These are phyloP conservation scores for Emmonsiellopsis sp. DNA, from an alignment of 2,329 filamentous ascomycete genomes.

Conservation along the genomic window DNA sequence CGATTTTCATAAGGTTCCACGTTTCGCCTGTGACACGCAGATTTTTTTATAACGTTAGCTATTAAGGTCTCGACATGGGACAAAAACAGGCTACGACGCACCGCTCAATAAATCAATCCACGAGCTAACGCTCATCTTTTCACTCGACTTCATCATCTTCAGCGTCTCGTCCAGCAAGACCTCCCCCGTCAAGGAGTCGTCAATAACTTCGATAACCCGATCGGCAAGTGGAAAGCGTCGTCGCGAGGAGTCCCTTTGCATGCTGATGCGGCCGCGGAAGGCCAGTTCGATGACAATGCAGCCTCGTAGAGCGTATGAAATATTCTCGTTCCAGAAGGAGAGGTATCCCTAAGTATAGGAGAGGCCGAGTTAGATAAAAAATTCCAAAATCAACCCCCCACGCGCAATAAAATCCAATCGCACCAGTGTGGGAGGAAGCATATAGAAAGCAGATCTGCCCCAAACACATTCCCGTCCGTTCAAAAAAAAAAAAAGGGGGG, in stretches of 20 bases:
- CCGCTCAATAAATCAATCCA: slow-evolving; percentile 99
- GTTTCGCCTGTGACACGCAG: slow-evolving; percentile 65
- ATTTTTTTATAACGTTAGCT: slow-evolving; percentile 6
- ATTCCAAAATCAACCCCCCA: not conserved
- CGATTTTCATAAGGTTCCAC: slow-evolving; percentile 99
- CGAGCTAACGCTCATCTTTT: slow-evolving; percentile 98
- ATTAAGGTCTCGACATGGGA: not conserved
- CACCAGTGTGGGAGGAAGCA: not conserved
- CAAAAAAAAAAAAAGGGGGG: too few species aligned
- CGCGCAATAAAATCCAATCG: not conserved
- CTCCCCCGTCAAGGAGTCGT: slow-evolving; percentile 92
- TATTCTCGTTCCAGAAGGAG: slow-evolving; percentile 99
- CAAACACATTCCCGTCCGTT: too few species aligned
- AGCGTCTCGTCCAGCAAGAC: slow-evolving; percentile 93
- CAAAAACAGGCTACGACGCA: slow-evolving; percentile 38
- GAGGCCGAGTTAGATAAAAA: not conserved
- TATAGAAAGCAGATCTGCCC: not conserved
- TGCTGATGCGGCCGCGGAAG: slow-evolving; percentile 90
- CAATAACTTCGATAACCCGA: slow-evolving; percentile 90
- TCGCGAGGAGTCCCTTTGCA: slow-evolving; percentile 92
- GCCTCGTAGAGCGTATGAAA: slow-evolving; percentile 91
- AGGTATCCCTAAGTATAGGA: slow-evolving; percentile 67
- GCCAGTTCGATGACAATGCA: slow-evolving; percentile 98
- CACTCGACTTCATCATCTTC: slow-evolving; percentile 99
- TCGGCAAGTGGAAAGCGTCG: slow-evolving; percentile 89